phyloP scores from a whole-genome alignment of 495 filamentous ascomycete genomes.

The Aspergillus nanangensis region DNA sequence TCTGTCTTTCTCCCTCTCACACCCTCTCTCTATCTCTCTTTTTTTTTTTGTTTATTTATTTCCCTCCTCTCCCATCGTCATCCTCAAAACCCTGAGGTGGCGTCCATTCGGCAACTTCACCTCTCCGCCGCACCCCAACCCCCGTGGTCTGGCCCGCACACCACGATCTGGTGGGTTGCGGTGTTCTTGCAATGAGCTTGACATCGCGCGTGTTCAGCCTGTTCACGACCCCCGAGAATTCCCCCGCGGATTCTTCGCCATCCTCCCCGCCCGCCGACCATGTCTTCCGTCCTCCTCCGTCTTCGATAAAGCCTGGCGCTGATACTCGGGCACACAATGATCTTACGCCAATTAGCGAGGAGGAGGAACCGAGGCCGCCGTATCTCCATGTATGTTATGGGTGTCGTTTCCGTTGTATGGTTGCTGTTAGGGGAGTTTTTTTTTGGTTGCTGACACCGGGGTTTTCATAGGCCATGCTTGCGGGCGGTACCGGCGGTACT shows the following conservation, averaged over 20 bases:
- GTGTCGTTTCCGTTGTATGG: no score
- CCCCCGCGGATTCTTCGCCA: conserved; percentile 19
- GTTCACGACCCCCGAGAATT: conserved; percentile 35
- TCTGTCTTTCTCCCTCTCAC: conserved; percentile 16
- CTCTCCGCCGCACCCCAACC: conserved; percentile 22
- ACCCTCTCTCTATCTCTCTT: conserved; percentile 15
- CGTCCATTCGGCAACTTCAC: conserved; percentile 9
- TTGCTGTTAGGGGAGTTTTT: no score
- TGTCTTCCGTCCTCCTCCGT: conserved; percentile 9
- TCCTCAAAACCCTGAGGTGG: conserved; percentile 6
- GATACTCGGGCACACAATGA: conserved; percentile 14
- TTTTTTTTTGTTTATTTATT: no score
- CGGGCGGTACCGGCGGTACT: conserved; percentile 84
- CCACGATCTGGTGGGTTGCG: conserved; percentile 29
- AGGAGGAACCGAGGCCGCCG: conserved; percentile 53
- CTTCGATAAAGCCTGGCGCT: conserved; percentile 13
- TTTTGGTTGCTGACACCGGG: neutral
- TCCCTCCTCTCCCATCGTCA: conserved; percentile 6
- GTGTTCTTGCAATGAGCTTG: conserved; percentile 44
- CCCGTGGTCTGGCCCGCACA: conserved; percentile 29
- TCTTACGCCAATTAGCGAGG: conserved; percentile 22
- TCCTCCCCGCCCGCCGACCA: conserved; percentile 8
- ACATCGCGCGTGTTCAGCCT: conserved; percentile 41
- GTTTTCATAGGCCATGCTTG: conserved; percentile 75
- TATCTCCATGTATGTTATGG: conserved; percentile 64